Evolutionary conservation across 805 yeast species (phyloP), one percentile per base, ranked within the genome.

Genomic region (Priceomyces fermenticarens): DNA sequence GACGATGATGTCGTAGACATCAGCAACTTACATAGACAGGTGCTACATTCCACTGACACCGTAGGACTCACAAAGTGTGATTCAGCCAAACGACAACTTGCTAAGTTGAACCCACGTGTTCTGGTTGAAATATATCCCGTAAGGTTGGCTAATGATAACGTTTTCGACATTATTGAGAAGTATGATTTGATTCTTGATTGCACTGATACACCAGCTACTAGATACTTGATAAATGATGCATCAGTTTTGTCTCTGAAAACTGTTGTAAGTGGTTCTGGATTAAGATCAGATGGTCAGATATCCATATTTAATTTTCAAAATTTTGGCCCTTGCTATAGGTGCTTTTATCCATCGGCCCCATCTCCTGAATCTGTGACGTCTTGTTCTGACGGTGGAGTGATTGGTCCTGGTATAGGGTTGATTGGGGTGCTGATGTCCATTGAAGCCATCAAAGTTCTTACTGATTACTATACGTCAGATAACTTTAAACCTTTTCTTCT

Each of bases 371-470:
- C 85, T 1, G 88, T 90, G 1, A 77, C 88, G 0, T 77, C 95
- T 0, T 93, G 99, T 53, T 78, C 86, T 10, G 98, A 89, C 61
- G 95, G 96, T 2, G 97, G 97, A 4, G 95, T 91, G 0, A 61
- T 93, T 17, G 99, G 99, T 0, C 96, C 98, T 0, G 93, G 90
- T n/a, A 95, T 93, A 41, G 99, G 99, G 0, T 52, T 88, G 1
- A 79, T 91, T 57, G 99, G 99, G 8, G 71, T 81, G 0, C 73
- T 86, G 72, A 91, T 93, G 85, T 95, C 97, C 0, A 63, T 85
- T 14, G 99, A 93, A 54, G 73, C 95, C 0, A 73, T 95, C 17
- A 90, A 91, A 57, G 69, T 91, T 6, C 53, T 88, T 2, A 70
- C 83, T 2, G 81, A 75, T 0, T 67, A 63, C 29, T 85, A 87